Conservation (phyloP, 2,329 filamentous ascomycete species). For the Beauveria sp. region DNA sequence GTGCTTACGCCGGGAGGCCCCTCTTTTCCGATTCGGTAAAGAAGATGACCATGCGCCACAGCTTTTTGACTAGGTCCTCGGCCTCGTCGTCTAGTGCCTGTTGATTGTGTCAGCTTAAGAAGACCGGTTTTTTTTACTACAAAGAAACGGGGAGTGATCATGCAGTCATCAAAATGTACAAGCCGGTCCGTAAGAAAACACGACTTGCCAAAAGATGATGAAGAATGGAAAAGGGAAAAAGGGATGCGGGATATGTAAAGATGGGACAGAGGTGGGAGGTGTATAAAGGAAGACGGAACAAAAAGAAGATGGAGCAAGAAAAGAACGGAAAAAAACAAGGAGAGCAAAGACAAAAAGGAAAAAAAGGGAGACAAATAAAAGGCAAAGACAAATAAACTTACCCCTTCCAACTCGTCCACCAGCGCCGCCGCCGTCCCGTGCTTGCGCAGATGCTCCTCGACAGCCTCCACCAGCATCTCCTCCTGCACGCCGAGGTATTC, state of each 20-base stretch:
- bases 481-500: constrained; percentile 96
- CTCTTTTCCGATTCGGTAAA: constrained; percentile 92
- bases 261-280: no score
- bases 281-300: no score
- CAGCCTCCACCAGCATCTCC: constrained; percentile 86
- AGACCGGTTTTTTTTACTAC: neutral
- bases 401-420: constrained; percentile 76
- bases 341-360: neutral
- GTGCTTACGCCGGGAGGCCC: constrained; percentile 58
- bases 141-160: neutral
- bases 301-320: no score
- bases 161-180: neutral
- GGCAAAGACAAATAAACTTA: constrained; percentile 37
- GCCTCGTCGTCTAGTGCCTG: constrained; percentile 90
- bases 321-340: neutral
- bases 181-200: no score
- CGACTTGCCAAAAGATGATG: no score
- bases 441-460: constrained; percentile 76
- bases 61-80: constrained; percentile 86
- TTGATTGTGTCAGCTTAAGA: constrained; percentile 10
- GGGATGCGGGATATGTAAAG: no score
- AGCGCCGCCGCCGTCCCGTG: constrained; percentile 69
- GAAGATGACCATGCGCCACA: constrained; percentile 98
- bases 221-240: neutral
- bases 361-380: neutral